Evolutionary conservation across 1,284 basidiomycete genomes (phyloP), one percentile per base, ranked within the genome.

Genomic region (Salmacisia buchloeana): DNA sequence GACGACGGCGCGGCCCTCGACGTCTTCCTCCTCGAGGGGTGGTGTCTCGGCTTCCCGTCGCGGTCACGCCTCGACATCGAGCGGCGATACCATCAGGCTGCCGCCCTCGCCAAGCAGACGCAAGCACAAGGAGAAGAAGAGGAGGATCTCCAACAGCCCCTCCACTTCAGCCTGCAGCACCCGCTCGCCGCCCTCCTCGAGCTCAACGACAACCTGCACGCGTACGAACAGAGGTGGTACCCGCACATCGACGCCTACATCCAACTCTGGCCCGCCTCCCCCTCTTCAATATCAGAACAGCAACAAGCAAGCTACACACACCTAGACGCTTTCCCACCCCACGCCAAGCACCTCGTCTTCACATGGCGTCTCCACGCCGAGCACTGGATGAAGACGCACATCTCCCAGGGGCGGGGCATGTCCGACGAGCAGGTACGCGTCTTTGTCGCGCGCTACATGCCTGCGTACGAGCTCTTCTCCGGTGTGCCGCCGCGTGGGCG

Each of bases 351-450:
- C 13, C 46, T 62, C 62, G 74, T 81, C 34, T 79, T 81, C 33
- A 34, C 83, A 67, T 94, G 92, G 92, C 84, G 92, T 23, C 80
- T 89, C 27, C 84, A 94, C 77, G 92, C 94, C 79, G 92, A 96
- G 73, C 89, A 89, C 64, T 74, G 85, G 59, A 93, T 94, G 91
- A 94, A 92, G 78, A 82, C 84, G 0, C 77, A 77, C 41, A 93
- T 92, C 67, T 91, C 90, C 49, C 2, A 38, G n/a, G 91, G 91
- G 3, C 83, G 82, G 52, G 92, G 92, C 2, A 94, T 96, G 92
- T 84, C 86, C 0, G 91, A 94, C 72, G 86, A 85, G 69, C 85
- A 84, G 74, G 90, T 94, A 31, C 86, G 85, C 76, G 80, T 79
- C 85, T 93, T 81, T 60, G 71, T 73, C n/a, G 63, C 58, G 25